A percentile compares a stretch with the other conserved stretches of the same genome.
Conservation (phyloP, 805 yeast species). For the Kuraishia capsulata region DNA sequence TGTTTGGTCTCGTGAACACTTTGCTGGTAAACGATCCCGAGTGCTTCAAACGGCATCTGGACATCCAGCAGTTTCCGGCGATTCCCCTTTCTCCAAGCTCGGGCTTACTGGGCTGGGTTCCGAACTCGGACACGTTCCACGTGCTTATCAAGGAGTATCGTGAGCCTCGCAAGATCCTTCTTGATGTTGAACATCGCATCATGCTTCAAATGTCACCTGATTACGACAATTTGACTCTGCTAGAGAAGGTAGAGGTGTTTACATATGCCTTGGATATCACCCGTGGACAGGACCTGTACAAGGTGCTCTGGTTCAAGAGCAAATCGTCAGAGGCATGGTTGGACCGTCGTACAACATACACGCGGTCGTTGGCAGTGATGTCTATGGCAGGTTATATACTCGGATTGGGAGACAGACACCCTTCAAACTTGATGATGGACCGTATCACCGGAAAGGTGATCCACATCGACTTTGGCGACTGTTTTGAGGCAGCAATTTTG, state of each 20-base stretch:
- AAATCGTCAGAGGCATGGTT: conserved; percentile 97
- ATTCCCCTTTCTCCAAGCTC: conserved; percentile 95
- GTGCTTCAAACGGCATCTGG: conserved; percentile 91
- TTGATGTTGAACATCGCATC: conserved; percentile 90
- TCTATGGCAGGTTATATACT: conserved; percentile 97
- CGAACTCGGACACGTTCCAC: conserved; percentile 95
- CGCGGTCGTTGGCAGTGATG: conserved; percentile 95
- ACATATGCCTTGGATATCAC: conserved; percentile 94
- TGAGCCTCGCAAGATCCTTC: conserved; percentile 78
- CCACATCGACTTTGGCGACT: conserved; percentile 98
- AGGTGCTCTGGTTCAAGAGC: conserved; percentile 93
- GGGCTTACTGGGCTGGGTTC: conserved; percentile 97
- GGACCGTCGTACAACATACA: conserved; percentile 92
- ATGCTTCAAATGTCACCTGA: conserved; percentile 98
- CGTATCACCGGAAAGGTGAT: conserved; percentile 90
- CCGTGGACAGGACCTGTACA: conserved; percentile 90
- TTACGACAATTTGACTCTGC: conserved; percentile 77
- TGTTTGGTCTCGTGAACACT: conserved; percentile 92
- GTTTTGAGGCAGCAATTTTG: conserved; percentile 95
- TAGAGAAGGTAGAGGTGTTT: conserved; percentile 94
- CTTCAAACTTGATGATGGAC: conserved; percentile 93
- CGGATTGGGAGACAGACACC: conserved; percentile 97
- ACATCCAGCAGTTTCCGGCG: conserved; percentile 86
- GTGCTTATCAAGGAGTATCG: conserved; percentile 86
- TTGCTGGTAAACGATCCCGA: conserved; percentile 84